A percentile compares a stretch with the other conserved stretches of the same genome.
Evolutionary conservation across 2,329 filamentous ascomycete species (phyloP).

Genomic region (Hypoxylon sp.): DNA sequence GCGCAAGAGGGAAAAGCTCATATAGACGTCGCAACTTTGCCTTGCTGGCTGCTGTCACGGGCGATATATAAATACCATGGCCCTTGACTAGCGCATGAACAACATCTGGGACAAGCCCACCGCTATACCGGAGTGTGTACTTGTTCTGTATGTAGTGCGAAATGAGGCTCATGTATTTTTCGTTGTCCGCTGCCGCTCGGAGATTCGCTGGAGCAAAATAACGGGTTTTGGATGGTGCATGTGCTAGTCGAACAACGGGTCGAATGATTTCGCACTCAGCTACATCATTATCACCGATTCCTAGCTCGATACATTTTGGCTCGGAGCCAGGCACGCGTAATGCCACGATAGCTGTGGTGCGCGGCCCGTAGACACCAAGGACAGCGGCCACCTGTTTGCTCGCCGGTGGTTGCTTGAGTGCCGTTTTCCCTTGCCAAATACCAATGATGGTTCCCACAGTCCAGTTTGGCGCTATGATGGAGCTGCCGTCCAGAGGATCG

Average conservation of each 20-base stretch:
- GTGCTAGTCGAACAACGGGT: conserved; percentile 55
- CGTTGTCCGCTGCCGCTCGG: conserved; percentile 66
- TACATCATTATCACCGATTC: conserved; percentile 51
- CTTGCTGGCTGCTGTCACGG: conserved; percentile 63
- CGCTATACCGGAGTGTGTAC: conserved; percentile 72
- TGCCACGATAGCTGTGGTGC: conserved; percentile 68
- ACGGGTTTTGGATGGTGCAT: conserved; percentile 60
- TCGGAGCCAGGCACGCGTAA: conserved; percentile 60
- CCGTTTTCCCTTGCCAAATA: conserved; percentile 66
- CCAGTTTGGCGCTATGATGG: conserved; percentile 71
- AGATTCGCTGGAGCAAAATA: conserved; percentile 75
- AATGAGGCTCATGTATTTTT: conserved; percentile 64
- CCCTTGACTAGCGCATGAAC: conserved; percentile 71
- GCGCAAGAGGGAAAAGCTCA: conserved; percentile 70
- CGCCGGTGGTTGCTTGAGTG: conserved; percentile 57
- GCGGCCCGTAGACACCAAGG: conserved; percentile 67
- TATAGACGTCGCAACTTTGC: conserved; percentile 72
- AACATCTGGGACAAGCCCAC: conserved; percentile 72
- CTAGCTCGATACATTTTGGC: conserved; percentile 66
- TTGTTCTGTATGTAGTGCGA: conserved; percentile 62
- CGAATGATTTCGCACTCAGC: conserved; percentile 58
- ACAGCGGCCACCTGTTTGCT: conserved; percentile 63
- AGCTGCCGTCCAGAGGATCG: conserved; percentile 74
- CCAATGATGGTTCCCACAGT: conserved; percentile 71
- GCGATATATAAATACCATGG: conserved; percentile 71